A percentile compares a stretch with the other conserved stretches of the same genome.
These are phyloP conservation scores for Pythium pyrilobum DNA, from an alignment of 352 stramenopile genomes.

Conservation along the genomic window DNA sequence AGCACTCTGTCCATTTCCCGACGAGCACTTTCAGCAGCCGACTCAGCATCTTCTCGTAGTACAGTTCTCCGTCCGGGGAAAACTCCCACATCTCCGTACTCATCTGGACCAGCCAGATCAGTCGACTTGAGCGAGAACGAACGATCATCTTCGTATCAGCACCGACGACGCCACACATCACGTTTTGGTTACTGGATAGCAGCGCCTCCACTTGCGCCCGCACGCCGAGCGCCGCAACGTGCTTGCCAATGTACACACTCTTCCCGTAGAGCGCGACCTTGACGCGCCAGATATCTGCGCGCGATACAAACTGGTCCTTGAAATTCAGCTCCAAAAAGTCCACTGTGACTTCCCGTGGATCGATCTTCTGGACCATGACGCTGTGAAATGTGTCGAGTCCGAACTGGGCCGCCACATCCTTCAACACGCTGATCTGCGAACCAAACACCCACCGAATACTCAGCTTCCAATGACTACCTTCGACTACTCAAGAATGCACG, in stretches of 20 bases:
- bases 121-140: slow-evolving; percentile 89
- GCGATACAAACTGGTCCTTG: slow-evolving; percentile 89
- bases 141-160: slow-evolving; percentile 96
- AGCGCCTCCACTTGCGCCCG: slow-evolving; percentile 91
- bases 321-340: slow-evolving; percentile 89
- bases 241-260: slow-evolving; percentile 74
- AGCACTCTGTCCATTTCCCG: slow-evolving; percentile 77
- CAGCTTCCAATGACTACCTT: not conserved
- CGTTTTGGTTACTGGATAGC: slow-evolving; percentile 52
- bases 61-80: slow-evolving; percentile 79
- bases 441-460: not conserved
- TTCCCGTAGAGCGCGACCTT: slow-evolving; percentile 75
- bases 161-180: slow-evolving; percentile 92
- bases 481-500: not conserved
- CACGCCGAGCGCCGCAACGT: slow-evolving; percentile 63
- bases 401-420: slow-evolving; percentile 70
- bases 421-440: slow-evolving; percentile 61
- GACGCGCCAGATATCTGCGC: slow-evolving; percentile 87
- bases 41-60: slow-evolving; percentile 90
- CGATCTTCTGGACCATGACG: slow-evolving; percentile 52
- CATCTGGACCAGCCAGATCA: slow-evolving; percentile 99
- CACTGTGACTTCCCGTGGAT: slow-evolving; percentile 47
- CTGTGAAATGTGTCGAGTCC: slow-evolving; percentile 55
- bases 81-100: slow-evolving; percentile 94
- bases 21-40: slow-evolving; percentile 70